phyloP scores from a whole-genome alignment of 139 green algal species.

The Spirogloea muscicola region DNA sequence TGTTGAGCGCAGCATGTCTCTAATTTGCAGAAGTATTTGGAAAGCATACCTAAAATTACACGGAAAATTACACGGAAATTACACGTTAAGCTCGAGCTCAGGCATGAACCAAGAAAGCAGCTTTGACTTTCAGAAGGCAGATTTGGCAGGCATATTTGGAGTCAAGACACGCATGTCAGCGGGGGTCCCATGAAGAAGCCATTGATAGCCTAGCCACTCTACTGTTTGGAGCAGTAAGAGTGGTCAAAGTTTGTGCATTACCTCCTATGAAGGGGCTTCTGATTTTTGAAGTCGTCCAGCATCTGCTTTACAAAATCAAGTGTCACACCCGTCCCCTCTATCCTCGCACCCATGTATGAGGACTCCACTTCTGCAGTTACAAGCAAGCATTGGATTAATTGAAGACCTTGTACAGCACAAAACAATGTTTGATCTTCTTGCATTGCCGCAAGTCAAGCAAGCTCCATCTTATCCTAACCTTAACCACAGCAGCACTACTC shows the following conservation, averaged over 20 bases:
- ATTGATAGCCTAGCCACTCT: background rate
- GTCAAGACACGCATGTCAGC: background rate
- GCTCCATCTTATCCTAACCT: no score
- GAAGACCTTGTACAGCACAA: no score
- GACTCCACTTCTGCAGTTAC: conserved; percentile 74
- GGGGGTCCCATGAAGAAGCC: background rate
- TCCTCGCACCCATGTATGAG: conserved; percentile 74
- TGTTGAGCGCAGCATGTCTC: conserved; percentile 53
- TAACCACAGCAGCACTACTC: no score
- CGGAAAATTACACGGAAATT: no score
- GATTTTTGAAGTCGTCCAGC: conserved; percentile 82
- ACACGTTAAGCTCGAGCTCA: no score
- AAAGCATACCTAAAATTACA: conserved; percentile 61
- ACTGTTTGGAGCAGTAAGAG: conserved; percentile 6
- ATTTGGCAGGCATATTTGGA: no score
- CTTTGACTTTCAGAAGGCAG: no score
- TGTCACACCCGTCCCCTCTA: conserved; percentile 74
- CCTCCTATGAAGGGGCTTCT: conserved; percentile 73
- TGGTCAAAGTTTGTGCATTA: conserved; percentile 26
- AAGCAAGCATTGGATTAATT: no score
- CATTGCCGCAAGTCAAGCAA: no score
- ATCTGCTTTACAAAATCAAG: conserved; percentile 83
- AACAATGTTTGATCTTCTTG: no score
- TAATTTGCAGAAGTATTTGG: conserved; percentile 62
- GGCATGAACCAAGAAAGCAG: no score